Evolutionary conservation across 2,329 filamentous ascomycete genomes (phyloP).

Genomic region (Beauveria sp.): DNA sequence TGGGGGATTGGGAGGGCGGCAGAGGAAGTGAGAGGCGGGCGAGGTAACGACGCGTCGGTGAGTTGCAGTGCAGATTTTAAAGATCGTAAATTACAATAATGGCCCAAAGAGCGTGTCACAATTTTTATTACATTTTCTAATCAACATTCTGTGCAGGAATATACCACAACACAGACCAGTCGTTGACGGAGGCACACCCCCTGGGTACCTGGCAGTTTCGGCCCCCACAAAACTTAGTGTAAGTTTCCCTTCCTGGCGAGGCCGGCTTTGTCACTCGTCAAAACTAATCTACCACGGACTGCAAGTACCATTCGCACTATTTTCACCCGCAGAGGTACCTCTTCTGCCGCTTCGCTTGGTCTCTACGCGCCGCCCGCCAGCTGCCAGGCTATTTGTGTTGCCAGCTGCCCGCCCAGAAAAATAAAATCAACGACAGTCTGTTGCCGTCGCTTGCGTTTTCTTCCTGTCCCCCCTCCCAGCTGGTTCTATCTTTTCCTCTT

Average conservation of each 20-base stretch:
- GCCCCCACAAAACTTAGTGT: slow-evolving; percentile 5
- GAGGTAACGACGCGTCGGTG: background rate
- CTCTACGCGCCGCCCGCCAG: background rate
- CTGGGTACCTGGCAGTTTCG: slow-evolving; percentile 2
- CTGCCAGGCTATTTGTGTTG: background rate
- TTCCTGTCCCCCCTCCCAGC: background rate
- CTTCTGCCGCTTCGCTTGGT: background rate
- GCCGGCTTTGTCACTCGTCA: slow-evolving; percentile 4
- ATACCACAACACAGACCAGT: background rate
- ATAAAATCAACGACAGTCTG: background rate
- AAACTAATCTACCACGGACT: background rate
- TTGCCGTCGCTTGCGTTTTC: background rate
- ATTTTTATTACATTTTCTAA: background rate
- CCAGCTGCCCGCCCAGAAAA: background rate
- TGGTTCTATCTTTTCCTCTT: background rate
- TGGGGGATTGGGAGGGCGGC: background rate
- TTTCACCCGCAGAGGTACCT: background rate
- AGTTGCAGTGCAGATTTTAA: background rate
- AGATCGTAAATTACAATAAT: background rate
- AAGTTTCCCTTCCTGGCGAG: slow-evolving; percentile 8
- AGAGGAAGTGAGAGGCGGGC: background rate
- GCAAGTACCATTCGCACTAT: background rate
- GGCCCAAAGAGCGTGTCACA: too few relatives aligned
- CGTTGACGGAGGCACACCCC: background rate
- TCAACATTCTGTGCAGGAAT: background rate